Base-by-base conservation (phyloP, 2,329 filamentous ascomycete species). In the Colletotrichum sp. region DNA sequence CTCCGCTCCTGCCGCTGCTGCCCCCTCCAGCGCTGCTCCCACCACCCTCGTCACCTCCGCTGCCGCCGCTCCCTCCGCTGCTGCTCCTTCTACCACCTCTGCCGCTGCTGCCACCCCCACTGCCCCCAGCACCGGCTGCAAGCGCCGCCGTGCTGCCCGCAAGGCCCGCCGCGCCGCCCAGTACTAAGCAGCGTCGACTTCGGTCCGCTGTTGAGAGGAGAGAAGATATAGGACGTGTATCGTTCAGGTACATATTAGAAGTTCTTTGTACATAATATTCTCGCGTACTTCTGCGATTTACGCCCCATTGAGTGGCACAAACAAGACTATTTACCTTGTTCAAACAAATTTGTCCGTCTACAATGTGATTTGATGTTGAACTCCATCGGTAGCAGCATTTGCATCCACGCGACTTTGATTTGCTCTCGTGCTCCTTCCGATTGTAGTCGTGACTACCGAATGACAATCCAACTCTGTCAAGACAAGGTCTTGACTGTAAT, bases 131-230 rank as follows among this genome's bases (percentile, higher is more conserved):
- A 9, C 26, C 71, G 52, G 32, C 61, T 75, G 77, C 69, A 71
- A 72, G 68, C 59, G 66, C 48, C 76, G 77, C 52, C 76, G 77
- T n/a, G 73, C 75, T 36, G 74, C 76, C 32, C 76, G 70, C 57
- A 77, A 75, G 66, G 72, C 77, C 36, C 72, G 75, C 65, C 75
- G 77, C 48, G 71, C 77, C 61, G 77, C 75, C 16, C 65, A 77
- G 52, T 72, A 75, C 73, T 75, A 75, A 72, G 64, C 10, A 28
- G 26, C 6, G 3, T 28, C 7, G 57, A 8, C 39, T 39, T 14
- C 24, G 39, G 32, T 61, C 4, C 21, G 57, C 24, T 36, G 14
- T 32, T 30, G 4, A 48, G 30, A 63, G 24, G 57, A 63, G 68
- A 52, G 8, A 26, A 52, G 52, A 68, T 32, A 64, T 30, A 30